These are phyloP conservation scores for Hypericum perforatum DNA, from an alignment of 345 rosid genomes.

Conservation along the genomic window DNA sequence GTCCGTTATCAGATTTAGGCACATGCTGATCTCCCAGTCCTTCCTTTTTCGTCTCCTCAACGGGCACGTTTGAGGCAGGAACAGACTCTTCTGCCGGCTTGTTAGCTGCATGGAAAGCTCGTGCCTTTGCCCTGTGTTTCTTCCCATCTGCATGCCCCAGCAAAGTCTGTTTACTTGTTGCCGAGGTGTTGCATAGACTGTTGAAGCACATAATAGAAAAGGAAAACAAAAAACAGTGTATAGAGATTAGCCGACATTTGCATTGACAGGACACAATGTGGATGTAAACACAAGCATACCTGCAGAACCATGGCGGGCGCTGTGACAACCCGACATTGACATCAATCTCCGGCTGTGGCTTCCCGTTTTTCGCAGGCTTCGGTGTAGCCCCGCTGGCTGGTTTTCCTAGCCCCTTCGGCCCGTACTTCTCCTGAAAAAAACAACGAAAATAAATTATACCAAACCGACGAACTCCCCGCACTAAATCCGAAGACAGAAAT, in stretches of 20 bases:
- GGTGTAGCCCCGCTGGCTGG: constrained; percentile 42
- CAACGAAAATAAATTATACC: neutral
- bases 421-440: constrained; percentile 70
- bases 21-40: neutral
- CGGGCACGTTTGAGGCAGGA: too few relatives aligned
- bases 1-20: neutral
- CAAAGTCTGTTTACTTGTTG: too few relatives aligned
- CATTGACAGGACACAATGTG: too few relatives aligned
- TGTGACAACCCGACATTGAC: constrained; percentile 60
- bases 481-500: neutral
- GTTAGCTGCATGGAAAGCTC: too few relatives aligned
- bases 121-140: too few relatives aligned
- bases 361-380: constrained; percentile 43
- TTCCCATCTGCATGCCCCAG: too few relatives aligned
- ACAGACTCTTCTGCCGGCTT: too few relatives aligned
- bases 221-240: too few relatives aligned
- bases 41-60: too few relatives aligned
- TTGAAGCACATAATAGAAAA: too few relatives aligned
- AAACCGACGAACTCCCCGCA: neutral
- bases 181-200: too few relatives aligned
- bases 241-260: too few relatives aligned
- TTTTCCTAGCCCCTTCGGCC: constrained; percentile 70
- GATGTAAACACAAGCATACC: constrained; percentile 25
- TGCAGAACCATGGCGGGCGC: constrained; percentile 93
- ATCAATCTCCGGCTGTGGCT: constrained; percentile 61